These are phyloP conservation scores for Lactifluus rugatus DNA, from an alignment of 768 basidiomycete species.

Conservation along the genomic window DNA sequence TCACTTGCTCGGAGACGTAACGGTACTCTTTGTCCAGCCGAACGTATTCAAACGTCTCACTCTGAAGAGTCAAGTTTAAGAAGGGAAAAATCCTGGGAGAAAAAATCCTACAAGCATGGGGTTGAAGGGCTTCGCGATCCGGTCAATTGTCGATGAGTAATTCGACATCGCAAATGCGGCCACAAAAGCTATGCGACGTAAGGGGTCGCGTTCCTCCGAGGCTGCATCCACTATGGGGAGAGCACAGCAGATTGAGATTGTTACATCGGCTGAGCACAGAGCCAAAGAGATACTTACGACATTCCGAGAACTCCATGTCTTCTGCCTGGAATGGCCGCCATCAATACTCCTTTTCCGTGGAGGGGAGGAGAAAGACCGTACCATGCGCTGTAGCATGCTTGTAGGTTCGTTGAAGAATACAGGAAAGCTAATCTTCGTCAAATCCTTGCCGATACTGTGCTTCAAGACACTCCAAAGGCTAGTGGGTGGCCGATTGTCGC, in stretches of 20 bases:
- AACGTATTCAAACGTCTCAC: slow-evolving; percentile 94
- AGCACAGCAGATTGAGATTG: background rate
- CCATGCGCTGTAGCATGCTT: slow-evolving; percentile 95
- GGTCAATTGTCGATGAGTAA: slow-evolving; percentile 91
- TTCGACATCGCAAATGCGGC: slow-evolving; percentile 98
- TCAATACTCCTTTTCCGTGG: slow-evolving; percentile 2
- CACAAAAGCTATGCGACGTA: slow-evolving; percentile 81
- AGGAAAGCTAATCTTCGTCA: slow-evolving; percentile 92
- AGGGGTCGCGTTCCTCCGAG: slow-evolving; percentile 61
- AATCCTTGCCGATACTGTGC: slow-evolving; percentile 89
- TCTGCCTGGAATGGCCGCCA: slow-evolving; percentile 44
- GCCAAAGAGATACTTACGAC: slow-evolving; percentile 42
- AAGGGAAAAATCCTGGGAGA: background rate
- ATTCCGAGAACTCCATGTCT: slow-evolving; percentile 96
- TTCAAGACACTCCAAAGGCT: slow-evolving; percentile 95
- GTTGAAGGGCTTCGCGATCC: slow-evolving; percentile 96
- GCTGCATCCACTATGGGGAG: slow-evolving; percentile 67
- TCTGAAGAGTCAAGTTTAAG: slow-evolving; percentile 31
- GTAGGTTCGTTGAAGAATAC: slow-evolving; percentile 92
- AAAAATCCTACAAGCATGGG: slow-evolving; percentile 68
- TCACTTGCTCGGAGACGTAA: slow-evolving; percentile 94
- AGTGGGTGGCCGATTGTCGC: slow-evolving; percentile 76
- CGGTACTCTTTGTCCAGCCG: slow-evolving; percentile 80
- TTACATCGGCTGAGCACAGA: background rate
- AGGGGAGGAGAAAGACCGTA: slow-evolving; percentile 19